These are phyloP conservation scores for Leccinum ponderosum DNA, from an alignment of 1,284 basidiomycete genomes.

Conservation along the genomic window DNA sequence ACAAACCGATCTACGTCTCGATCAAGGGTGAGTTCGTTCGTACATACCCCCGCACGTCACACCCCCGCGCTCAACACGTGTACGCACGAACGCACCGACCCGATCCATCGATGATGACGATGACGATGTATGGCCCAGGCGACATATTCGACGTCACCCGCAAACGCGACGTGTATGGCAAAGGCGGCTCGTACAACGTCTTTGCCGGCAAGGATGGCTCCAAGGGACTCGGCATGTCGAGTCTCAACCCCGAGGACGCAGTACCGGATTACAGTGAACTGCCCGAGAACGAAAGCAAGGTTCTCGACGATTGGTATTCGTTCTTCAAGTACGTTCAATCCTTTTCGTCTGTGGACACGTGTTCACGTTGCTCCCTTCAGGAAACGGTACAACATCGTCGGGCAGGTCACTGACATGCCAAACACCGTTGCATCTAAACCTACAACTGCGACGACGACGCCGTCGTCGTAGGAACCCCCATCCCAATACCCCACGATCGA, in stretches of 20 bases:
- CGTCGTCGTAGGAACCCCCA: not conserved
- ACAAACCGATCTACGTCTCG: slow-evolving; percentile 81
- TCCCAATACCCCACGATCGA: not conserved
- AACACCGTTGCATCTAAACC: slow-evolving; percentile 22
- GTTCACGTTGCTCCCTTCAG: slow-evolving; percentile 35
- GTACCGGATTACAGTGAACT: slow-evolving; percentile 85
- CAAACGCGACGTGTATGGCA: slow-evolving; percentile 83
- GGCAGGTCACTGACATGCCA: slow-evolving; percentile 55
- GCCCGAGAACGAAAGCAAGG: slow-evolving; percentile 75
- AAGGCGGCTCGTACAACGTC: slow-evolving; percentile 66
- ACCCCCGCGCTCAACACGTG: not conserved
- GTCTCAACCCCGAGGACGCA: slow-evolving; percentile 86
- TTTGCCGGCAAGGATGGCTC: slow-evolving; percentile 93
- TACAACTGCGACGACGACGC: slow-evolving; percentile 3
- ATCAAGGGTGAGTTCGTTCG: slow-evolving; percentile 67
- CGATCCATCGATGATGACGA: not conserved
- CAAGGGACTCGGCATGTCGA: slow-evolving; percentile 81
- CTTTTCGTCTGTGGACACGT: not conserved
- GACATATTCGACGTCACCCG: slow-evolving; percentile 83
- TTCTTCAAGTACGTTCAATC: slow-evolving; percentile 63
- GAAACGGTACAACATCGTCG: slow-evolving; percentile 85
- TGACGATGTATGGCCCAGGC: slow-evolving; percentile 29
- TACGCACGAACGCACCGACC: not conserved
- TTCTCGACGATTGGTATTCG: slow-evolving; percentile 87
- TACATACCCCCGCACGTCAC: slow-evolving; percentile 1